Conservation (phyloP, 73 alveolate species). For the Diophrys appendiculata region DNA sequence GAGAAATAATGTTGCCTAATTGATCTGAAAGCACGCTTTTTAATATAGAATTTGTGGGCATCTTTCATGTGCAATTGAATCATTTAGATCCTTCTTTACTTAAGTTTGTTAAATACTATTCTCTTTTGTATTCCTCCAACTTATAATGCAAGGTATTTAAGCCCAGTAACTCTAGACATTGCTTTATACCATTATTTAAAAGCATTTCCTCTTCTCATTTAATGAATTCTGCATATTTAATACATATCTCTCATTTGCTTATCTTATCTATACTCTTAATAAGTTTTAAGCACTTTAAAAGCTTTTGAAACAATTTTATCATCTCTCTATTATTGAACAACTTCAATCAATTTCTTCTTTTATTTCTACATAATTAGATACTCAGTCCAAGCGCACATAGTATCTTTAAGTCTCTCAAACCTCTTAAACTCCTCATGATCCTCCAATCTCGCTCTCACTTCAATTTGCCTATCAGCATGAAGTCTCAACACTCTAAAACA, state of each 20-base stretch:
- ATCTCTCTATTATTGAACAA: neutral
- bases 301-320: neutral
- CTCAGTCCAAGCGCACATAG: neutral
- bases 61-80: neutral
- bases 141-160: neutral
- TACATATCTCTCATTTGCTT: neutral
- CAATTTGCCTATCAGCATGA: too few species aligned
- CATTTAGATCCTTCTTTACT: neutral
- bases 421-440: too few species aligned
- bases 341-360: neutral
- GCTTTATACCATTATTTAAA: neutral
- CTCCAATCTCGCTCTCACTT: too few species aligned
- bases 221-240: neutral
- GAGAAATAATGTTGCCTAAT: neutral
- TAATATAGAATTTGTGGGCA: neutral
- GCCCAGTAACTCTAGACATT: conserved; percentile 1
- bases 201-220: neutral
- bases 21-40: neutral
- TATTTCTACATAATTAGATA: too few species aligned
- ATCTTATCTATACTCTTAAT: neutral
- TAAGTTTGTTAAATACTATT: neutral
- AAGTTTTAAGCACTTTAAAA: neutral
- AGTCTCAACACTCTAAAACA: too few species aligned
- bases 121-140: neutral
- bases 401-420: too few species aligned